phyloP scores from a whole-genome alignment of 768 basidiomycete genomes.

The button mushroom (Agaricus bisporus) region DNA sequence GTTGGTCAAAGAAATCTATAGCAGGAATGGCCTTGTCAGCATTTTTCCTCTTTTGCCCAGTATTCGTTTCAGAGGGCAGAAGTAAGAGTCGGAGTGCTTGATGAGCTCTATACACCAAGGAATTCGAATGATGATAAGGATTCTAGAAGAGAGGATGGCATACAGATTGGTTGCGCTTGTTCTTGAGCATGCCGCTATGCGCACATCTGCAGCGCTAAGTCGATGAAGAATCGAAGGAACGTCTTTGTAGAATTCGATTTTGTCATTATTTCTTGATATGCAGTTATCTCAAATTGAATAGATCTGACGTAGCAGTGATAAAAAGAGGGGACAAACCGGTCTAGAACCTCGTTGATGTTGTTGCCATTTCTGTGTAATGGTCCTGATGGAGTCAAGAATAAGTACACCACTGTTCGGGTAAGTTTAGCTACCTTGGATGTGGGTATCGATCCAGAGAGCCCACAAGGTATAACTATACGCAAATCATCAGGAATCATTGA shows the following conservation, averaged over 20 bases:
- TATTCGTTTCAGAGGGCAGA: slow-evolving; percentile 30
- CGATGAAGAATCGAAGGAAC: slow-evolving; percentile 68
- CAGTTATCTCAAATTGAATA: not conserved
- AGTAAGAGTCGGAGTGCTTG: slow-evolving; percentile 65
- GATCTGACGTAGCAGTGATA: too few species aligned
- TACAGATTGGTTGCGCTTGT: slow-evolving; percentile 67
- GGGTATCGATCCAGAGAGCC: slow-evolving; percentile 84
- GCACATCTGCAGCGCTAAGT: slow-evolving; percentile 34
- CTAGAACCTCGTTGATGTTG: slow-evolving; percentile 42
- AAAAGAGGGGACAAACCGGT: slow-evolving; percentile 28
- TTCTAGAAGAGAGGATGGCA: slow-evolving; percentile 18
- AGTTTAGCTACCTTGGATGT: slow-evolving; percentile 44
- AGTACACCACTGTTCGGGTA: not conserved
- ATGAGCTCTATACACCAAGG: slow-evolving; percentile 46
- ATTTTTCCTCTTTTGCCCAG: slow-evolving; percentile 18
- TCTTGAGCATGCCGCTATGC: slow-evolving; percentile 70
- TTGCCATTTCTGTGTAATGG: slow-evolving; percentile 47
- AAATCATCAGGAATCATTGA: not conserved
- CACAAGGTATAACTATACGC: slow-evolving; percentile 70
- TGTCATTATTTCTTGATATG: slow-evolving; percentile 40
- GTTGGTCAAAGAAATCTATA: slow-evolving; percentile 57
- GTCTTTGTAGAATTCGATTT: slow-evolving; percentile 68
- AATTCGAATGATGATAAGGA: not conserved
- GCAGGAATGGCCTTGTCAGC: slow-evolving; percentile 36
- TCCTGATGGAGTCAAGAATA: slow-evolving; percentile 22